Evolutionary conservation across 164 flowering plant genomes (phyloP), one percentile per base, ranked within the genome.

Genomic region (Sedum album): DNA sequence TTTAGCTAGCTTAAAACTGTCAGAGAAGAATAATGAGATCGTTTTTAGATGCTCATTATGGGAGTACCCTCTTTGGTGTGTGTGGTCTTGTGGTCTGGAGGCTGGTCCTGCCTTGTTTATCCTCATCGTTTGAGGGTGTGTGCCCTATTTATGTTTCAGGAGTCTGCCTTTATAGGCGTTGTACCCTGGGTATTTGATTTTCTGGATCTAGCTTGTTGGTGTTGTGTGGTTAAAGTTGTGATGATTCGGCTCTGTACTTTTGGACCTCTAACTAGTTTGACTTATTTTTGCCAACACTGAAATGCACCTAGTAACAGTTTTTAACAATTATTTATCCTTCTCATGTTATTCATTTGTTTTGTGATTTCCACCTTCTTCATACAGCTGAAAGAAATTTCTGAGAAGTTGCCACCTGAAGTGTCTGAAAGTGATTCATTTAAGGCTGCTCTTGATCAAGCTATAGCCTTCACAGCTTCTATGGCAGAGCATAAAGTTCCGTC

Each of bases 311-410:
- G 48, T 42, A 42, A 38, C 10, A 38, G 6, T 38, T 38, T 38
- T 36, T 38, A 6, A 0, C 0, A 14, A 39, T 8, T 0, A 2
- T 39, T 4, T 11, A 5, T 18, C 5, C 5, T 11, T 48, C 21
- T 48, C 15, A 15, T 2, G 4, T 48, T 20, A 21, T 18, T 49
- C 6, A 49, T 49, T 49, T 18, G 21, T 49, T 49, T 18, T 18
- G 55, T 49, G 23, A 18, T 49, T 49, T n/a, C 5, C 23, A 18
- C 55, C 25, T 49, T 49, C 10, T 49, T 46, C 68, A 26, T 73
- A 68, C 82, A 93, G 96, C 65, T 90, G 79, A 86, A 81, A 72
- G 88, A 81, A 28, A 72, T 86, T 39, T 61, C 70, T 2, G 82
- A 79, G 65, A 83, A 84, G 65, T 30, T 90, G 73, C 84, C 96